These are phyloP conservation scores for Balakata baccata DNA, from an alignment of 345 rosid genomes.

Conservation along the genomic window DNA sequence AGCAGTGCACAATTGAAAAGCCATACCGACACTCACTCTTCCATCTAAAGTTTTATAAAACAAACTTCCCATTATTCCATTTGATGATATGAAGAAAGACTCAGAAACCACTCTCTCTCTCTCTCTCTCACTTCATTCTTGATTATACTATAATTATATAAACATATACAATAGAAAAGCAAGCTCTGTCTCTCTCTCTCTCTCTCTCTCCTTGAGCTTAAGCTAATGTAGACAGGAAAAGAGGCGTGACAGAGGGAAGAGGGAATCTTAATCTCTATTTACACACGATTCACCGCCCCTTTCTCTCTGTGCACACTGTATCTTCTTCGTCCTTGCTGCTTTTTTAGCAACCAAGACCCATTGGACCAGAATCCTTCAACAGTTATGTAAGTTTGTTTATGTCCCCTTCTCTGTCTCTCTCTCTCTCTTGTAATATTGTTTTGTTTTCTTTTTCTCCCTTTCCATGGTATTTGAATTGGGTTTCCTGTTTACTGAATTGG, in stretches of 20 bases:
- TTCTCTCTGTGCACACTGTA: not conserved
- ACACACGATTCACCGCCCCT: not conserved
- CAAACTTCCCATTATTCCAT: conserved; percentile 8
- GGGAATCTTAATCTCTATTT: not conserved
- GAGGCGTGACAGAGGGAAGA: conserved; percentile 12
- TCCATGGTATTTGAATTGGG: not conserved
- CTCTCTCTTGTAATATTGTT: too few relatives aligned
- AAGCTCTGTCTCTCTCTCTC: not conserved
- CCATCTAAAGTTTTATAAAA: conserved; percentile 11
- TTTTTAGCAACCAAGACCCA: conserved; percentile 3
- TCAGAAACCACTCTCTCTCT: too few relatives aligned
- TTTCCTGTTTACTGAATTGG: conserved; percentile 6
- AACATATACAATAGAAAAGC: not conserved
- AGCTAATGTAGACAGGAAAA: not conserved
- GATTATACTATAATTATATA: too few relatives aligned
- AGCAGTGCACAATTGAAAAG: not conserved
- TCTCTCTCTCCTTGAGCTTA: conserved; percentile 10
- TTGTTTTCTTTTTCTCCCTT: not conserved
- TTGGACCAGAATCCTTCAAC: not conserved
- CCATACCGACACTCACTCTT: conserved; percentile 34
- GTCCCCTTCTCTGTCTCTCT: conserved; percentile 21
- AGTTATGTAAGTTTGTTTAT: conserved; percentile 26
- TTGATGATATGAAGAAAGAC: conserved; percentile 22
- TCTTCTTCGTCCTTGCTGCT: conserved; percentile 21
- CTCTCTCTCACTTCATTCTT: too few relatives aligned